Conservation (phyloP, 306 rosid genomes). For the Dalbergia oliveri region DNA sequence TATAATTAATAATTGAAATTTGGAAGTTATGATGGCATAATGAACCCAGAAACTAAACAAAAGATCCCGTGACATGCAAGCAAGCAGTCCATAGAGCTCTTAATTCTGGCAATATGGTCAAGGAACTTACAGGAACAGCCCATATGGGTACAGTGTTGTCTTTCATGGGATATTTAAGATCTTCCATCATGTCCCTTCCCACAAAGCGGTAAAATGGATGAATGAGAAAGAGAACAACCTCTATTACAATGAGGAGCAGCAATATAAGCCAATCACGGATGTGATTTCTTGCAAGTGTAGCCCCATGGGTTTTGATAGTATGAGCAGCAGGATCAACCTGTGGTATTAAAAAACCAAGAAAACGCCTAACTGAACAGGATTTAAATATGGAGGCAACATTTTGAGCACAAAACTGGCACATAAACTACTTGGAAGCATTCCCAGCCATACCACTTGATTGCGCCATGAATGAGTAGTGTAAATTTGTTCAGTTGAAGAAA, state of each 20-base stretch:
- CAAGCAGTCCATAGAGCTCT: neutral
- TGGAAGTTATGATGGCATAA: neutral
- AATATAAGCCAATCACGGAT: slow-evolving; percentile 81
- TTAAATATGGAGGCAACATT: neutral
- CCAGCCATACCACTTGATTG: slow-evolving; percentile 27
- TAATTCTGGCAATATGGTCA: neutral
- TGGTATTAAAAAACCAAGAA: slow-evolving; percentile 20
- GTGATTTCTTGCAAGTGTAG: slow-evolving; percentile 75
- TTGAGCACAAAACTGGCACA: slow-evolving; percentile 12
- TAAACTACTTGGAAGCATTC: slow-evolving; percentile 30
- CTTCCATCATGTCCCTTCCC: slow-evolving; percentile 92
- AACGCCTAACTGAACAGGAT: neutral
- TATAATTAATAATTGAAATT: neutral
- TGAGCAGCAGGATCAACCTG: slow-evolving; percentile 59
- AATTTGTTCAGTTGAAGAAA: neutral
- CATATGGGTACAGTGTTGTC: slow-evolving; percentile 86
- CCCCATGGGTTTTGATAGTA: slow-evolving; percentile 91
- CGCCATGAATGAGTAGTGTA: neutral
- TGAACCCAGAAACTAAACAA: slow-evolving; percentile 13
- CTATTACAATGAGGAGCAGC: slow-evolving; percentile 70
- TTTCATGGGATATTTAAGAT: slow-evolving; percentile 85
- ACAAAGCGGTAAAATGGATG: slow-evolving; percentile 90
- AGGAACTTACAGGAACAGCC: slow-evolving; percentile 86
- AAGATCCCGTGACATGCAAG: slow-evolving; percentile 31
- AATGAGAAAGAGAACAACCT: slow-evolving; percentile 54